Conservation (phyloP, 371 early-diverging fungal species). For the Sporodiniella umbellata region DNA sequence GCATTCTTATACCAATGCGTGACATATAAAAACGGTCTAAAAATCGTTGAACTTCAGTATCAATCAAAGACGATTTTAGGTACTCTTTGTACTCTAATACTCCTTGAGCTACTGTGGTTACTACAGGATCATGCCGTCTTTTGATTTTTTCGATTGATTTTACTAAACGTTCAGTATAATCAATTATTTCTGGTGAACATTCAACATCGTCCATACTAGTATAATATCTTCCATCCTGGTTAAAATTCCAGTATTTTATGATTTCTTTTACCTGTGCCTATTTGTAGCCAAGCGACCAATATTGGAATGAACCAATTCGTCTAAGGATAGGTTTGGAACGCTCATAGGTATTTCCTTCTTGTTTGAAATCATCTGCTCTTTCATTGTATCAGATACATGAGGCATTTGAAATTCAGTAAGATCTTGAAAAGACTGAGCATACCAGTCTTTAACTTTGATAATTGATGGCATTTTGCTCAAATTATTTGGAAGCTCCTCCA, state of each 20-base stretch:
- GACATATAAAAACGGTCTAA: conserved; percentile 97
- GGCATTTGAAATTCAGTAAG: conserved; percentile 70
- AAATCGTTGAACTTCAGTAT: conserved; percentile 87
- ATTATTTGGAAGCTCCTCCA: conserved; percentile 85
- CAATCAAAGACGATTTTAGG: conserved; percentile 57
- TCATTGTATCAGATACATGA: conserved; percentile 43
- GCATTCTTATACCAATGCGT: conserved; percentile 96
- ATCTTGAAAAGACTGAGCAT: conserved; percentile 85
- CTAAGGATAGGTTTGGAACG: conserved; percentile 63
- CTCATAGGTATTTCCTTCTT: conserved; percentile 42
- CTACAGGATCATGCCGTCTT: conserved; percentile 91
- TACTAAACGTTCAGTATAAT: conserved; percentile 82
- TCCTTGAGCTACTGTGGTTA: conserved; percentile 89
- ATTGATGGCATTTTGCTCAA: conserved; percentile 91
- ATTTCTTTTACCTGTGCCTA: conserved; percentile 29
- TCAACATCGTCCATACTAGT: conserved; percentile 55
- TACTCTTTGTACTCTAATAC: conserved; percentile 88
- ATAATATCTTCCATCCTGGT: conserved; percentile 45
- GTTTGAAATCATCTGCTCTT: conserved; percentile 22
- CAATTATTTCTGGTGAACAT: conserved; percentile 68
- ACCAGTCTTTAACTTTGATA: conserved; percentile 90
- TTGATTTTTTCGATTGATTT: conserved; percentile 88
- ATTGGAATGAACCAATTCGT: conserved; percentile 3
- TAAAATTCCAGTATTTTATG: no score
- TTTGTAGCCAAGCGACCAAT: conserved; percentile 26